Base-by-base conservation (phyloP, 805 yeast species). In the Spathaspora hagerdaliae region DNA sequence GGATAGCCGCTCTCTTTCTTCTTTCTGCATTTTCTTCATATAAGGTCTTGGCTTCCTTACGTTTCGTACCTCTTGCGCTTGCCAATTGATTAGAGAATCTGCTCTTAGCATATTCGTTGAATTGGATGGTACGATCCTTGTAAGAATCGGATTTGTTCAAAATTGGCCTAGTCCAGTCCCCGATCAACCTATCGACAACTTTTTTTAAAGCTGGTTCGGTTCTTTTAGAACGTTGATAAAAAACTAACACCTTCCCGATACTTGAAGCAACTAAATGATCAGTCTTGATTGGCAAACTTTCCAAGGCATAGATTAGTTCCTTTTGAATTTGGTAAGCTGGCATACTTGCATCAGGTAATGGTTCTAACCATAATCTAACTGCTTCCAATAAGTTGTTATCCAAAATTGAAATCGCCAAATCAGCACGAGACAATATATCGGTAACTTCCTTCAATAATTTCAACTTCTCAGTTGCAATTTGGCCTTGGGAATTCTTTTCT, bases 161-260 rank as follows among this genome's bases (percentile, higher is more conserved):
- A 51, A 94, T 89, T 38, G 99, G 99, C 67, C 99, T 81, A 7
- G 97, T 92, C 99, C 99, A 94, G 63, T 90, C 96, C 26, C 96
- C 96, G 53, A 94, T 85, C 49, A 94, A 72, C 60, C 82, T 82
- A 60, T 94, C 98, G 6, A 96, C 98, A 35, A 84, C 75, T 61
- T 95, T 83, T 63, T 92, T 90, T 60, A 94, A 78, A 38, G 78
- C 73, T 31, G 89, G 85, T 65, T 95, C 97, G 12, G 96, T 96
- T 58, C 92, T 80, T 60, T 85, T 86, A 31, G 94, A 83, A 59
- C 90, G 80, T 60, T 92, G 97, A 67, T 94, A 94, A 60, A 91
- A 94, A n/a, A 92, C 75, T 55, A 94, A 79, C 26, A 94, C 88
- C 65, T 91, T 89, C 14, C 98, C 99, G 42, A 94, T 78, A 2